phyloP scores from a whole-genome alignment of 2,329 filamentous ascomycete species.

The Colletotrichum musicola region DNA sequence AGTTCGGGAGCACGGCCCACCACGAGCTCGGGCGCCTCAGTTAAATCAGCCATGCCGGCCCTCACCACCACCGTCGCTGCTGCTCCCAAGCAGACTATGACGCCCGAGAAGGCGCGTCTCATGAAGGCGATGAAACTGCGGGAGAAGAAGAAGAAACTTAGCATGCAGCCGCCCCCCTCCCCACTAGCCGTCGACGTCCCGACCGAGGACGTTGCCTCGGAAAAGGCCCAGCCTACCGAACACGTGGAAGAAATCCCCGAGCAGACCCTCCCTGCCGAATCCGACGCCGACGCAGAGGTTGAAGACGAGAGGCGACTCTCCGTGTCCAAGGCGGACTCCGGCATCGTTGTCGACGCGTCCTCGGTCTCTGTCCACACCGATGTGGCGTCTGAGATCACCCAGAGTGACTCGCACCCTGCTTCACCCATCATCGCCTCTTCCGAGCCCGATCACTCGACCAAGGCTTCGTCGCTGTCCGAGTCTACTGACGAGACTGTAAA shows the following conservation, averaged over 20 bases:
- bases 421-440: slow-evolving; percentile 67
- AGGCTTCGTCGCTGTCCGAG: slow-evolving; percentile 74
- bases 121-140: slow-evolving; percentile 95
- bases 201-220: slow-evolving; percentile 38
- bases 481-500: slow-evolving; percentile 71
- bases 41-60: slow-evolving; percentile 53
- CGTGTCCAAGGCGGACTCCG: slow-evolving; percentile 66
- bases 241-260: slow-evolving; percentile 42
- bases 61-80: slow-evolving; percentile 54
- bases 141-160: slow-evolving; percentile 77
- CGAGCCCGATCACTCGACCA: slow-evolving; percentile 70
- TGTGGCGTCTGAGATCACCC: slow-evolving; percentile 59
- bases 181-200: slow-evolving; percentile 45
- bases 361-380: slow-evolving; percentile 59
- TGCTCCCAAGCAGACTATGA: slow-evolving; percentile 68
- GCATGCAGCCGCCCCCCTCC: slow-evolving; percentile 45
- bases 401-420: slow-evolving; percentile 68
- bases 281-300: slow-evolving; percentile 38
- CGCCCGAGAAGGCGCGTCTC: slow-evolving; percentile 89
- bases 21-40: slow-evolving; percentile 60
- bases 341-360: slow-evolving; percentile 63
- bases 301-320: slow-evolving; percentile 51
- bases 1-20: slow-evolving; percentile 52
- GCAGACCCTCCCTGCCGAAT: slow-evolving; percentile 42
- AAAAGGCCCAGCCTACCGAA: slow-evolving; percentile 38